Evolutionary conservation across 2,329 filamentous ascomycete species (phyloP), one percentile per base, ranked within the genome.

Genomic region (Fusarium goolgardi): DNA sequence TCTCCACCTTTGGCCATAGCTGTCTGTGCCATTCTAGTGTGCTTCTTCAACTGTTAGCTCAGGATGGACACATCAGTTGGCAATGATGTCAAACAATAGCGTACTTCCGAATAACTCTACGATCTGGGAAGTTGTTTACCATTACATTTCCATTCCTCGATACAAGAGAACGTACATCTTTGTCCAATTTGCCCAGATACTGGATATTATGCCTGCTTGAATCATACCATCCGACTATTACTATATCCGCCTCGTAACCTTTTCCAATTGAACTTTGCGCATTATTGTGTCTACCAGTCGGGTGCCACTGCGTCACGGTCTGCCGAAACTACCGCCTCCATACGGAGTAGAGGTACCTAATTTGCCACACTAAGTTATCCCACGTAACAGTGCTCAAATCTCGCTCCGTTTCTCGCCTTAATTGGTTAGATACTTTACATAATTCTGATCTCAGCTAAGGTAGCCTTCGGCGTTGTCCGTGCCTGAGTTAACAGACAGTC

Each of bases 381-480:
- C 29, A 25, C 55, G 40, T 59, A 46, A 35, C 40, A 60, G 54
- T 45, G 34, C 49, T 31, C 35, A 29, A 51, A 43, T 53, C 52
- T 53, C 62, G 20, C 50, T 44, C 47, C 29, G 43, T 51, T 51
- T 51, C 34, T 51, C 47, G 18, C 47, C 37, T 37, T 41, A 47
- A 37, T 25, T 40, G 23, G 32, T 51, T 51, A 51, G 47, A 29
- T 41, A 49, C 54, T 58, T 69, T 69, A 67, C 61, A 69, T 69
- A 69, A 69, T 69, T 69, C 52, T 67, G 67, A 67, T 59, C 56
- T 55, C 56, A 62, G 59, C 49, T 55, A 60, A 44, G 32, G 52
- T 66, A 66, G 51, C 39, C 51, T 62, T 69, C 66, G 66, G 66
- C 66, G 65, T 69, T 69, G 66, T 69, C 66, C 66, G 56, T 55